A percentile compares a stretch with the other conserved stretches of the same genome.
These are phyloP conservation scores for Pichia nanzhaoensis DNA, from an alignment of 805 yeast genomes.

Conservation along the genomic window DNA sequence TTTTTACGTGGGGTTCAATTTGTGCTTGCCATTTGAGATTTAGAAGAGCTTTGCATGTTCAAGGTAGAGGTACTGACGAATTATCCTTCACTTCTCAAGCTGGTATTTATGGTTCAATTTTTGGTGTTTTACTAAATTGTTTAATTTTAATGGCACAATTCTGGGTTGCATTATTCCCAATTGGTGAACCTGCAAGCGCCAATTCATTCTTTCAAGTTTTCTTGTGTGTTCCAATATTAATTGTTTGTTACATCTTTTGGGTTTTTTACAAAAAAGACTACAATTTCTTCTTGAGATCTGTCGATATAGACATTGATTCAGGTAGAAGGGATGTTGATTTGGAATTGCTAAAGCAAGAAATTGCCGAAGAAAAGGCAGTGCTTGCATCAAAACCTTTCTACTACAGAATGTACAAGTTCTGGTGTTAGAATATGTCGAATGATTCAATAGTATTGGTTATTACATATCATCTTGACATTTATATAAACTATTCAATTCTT, in stretches of 20 bases:
- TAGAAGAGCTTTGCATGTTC: constrained; percentile 55
- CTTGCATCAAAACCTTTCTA: constrained; percentile 39
- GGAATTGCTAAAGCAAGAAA: constrained; percentile 46
- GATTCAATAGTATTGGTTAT: too few relatives aligned
- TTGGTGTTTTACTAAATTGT: constrained; percentile 50
- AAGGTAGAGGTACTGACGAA: constrained; percentile 61
- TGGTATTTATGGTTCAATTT: constrained; percentile 60
- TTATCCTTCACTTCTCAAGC: constrained; percentile 56
- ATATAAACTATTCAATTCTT: too few relatives aligned
- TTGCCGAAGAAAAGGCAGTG: constrained; percentile 46
- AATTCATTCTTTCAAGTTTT: constrained; percentile 53
- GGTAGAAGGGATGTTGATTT: constrained; percentile 57
- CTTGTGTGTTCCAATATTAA: constrained; percentile 54
- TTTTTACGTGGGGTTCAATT: constrained; percentile 73
- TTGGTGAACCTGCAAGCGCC: constrained; percentile 45
- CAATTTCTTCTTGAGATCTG: constrained; percentile 37
- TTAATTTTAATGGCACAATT: constrained; percentile 66
- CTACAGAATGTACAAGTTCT: constrained; percentile 44
- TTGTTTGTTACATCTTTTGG: constrained; percentile 37
- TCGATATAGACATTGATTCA: constrained; percentile 49
- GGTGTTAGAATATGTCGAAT: too few relatives aligned
- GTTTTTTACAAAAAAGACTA: constrained; percentile 37
- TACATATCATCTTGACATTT: too few relatives aligned
- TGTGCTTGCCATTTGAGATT: constrained; percentile 61
- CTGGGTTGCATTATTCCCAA: constrained; percentile 74